Conservation (phyloP, 495 filamentous ascomycete species). For the Xylaria flabelliformis region DNA sequence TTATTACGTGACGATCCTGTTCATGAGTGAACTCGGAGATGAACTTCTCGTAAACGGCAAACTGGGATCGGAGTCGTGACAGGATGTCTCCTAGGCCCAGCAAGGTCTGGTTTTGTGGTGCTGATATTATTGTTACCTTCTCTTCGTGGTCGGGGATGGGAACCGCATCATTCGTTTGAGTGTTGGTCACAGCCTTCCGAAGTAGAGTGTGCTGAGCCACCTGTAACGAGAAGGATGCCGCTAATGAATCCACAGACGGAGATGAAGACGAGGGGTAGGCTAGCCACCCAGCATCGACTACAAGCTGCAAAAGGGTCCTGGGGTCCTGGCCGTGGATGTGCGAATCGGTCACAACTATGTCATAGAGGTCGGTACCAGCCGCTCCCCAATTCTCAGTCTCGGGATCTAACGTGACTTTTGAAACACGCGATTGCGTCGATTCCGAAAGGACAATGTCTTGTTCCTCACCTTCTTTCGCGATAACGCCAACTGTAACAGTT, state of each 20-base stretch:
- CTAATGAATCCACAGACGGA: not conserved
- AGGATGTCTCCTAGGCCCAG: conserved; percentile 2
- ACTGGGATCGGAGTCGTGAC: not conserved
- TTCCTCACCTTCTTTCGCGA: not conserved
- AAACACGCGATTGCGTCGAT: conserved; percentile 14
- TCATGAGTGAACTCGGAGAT: conserved; percentile 18
- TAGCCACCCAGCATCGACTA: conserved; percentile 28
- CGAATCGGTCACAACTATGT: conserved; percentile 23
- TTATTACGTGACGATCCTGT: conserved; percentile 23
- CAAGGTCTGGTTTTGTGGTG: conserved; percentile 9
- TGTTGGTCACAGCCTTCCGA: conserved; percentile 1
- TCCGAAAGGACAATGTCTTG: conserved; percentile 1
- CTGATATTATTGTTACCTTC: not conserved
- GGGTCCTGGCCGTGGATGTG: not conserved
- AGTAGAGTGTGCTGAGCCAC: conserved; percentile 24
- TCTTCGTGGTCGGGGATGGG: not conserved
- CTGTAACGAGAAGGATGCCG: conserved; percentile 14
- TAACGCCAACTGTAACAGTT: conserved; percentile 22
- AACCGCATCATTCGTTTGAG: not conserved
- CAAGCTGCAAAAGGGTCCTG: conserved; percentile 13
- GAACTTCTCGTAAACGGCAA: conserved; percentile 8
- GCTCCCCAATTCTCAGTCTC: conserved; percentile 22
- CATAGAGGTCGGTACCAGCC: conserved; percentile 9
- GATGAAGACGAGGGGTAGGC: conserved; percentile 12
- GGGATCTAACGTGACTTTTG: not conserved